Base-by-base conservation (phyloP, 441 rosid genomes). In the Adansonia madagascariensis region DNA sequence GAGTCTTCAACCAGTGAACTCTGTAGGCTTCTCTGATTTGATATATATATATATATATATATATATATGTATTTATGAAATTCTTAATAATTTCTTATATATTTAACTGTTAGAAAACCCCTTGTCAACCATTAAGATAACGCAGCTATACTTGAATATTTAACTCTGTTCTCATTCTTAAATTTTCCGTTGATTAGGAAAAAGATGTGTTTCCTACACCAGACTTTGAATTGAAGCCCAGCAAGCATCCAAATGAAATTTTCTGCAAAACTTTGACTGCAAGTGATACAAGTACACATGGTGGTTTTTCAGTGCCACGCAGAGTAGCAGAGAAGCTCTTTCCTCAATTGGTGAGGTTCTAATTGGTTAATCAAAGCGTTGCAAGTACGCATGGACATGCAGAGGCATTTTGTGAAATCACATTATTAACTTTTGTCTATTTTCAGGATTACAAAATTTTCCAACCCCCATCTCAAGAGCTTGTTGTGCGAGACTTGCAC, bases 221-320 rank as follows among this genome's bases (percentile, higher is more conserved):
- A 11, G 94, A 94, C 83, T 91, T 92, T 83, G 98, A 98, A 47
- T 57, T 94, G 68, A 92, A 90, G 83, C 84, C 84, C 47, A 94
- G 88, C 85, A 95, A 91, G 79, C 99, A 95, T 84, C 97, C 98
- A 39, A 85, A 82, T 78, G 99, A 93, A 76, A 91, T 89, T 85
- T 95, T 95, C 89, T 95, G 99, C 86, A 95, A 95, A 82, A 95
- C 89, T 4, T 86, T 95, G 69, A 95, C 97, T 4, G 98, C 98
- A 49, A 94, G 98, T 79, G 98, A 94, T 79, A 95, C 97, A 24
- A 95, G 99, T 64, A 95, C 99, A 9, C 99, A 95, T 79, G 99
- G 99, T 78, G 99, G 99, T 74, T 95, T 95, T 83, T 95, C 99
- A 0, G 98, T 95, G 80, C 99, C 99, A 52, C 90, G 99, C n/a